Evolutionary conservation across 1,284 basidiomycete genomes (phyloP).

Genomic region (Fomitopsis betulina): DNA sequence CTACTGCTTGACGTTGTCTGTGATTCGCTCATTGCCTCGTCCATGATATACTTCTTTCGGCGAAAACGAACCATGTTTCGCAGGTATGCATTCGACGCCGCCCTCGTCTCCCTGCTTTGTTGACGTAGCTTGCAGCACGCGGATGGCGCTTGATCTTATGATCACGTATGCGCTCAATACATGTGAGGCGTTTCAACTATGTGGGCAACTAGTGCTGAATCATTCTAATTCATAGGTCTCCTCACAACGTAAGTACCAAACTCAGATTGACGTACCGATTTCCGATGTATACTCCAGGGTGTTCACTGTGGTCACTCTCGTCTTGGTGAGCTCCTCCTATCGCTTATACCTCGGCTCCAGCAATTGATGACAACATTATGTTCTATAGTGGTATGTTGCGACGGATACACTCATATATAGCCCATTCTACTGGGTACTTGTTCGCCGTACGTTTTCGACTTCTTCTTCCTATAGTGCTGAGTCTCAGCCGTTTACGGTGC

Average conservation of each 20-base stretch:
- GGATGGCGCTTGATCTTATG: not conserved
- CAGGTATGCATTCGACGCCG: not conserved
- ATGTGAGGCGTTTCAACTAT: not conserved
- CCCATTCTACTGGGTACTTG: not conserved
- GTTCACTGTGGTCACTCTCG: not conserved
- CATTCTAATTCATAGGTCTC: not conserved
- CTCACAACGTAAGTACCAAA: not conserved
- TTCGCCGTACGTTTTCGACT: not conserved
- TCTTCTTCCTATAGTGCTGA: not conserved
- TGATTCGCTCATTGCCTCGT: not conserved
- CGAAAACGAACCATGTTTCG: not conserved
- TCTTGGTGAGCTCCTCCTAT: not conserved
- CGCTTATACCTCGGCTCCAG: not conserved
- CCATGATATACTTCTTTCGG: not conserved
- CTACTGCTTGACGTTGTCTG: not conserved
- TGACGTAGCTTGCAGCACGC: not conserved
- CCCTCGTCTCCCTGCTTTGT: not conserved
- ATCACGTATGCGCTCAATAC: not conserved
- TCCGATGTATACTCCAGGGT: not conserved
- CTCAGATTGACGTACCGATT: not conserved
- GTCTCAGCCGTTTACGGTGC: not conserved
- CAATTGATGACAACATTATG: not conserved
- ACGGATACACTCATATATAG: not conserved
- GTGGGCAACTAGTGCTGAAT: not conserved
- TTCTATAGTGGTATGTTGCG: not conserved